Conservation (phyloP, 1,139 yeast species). For the Taphrina pruni region DNA sequence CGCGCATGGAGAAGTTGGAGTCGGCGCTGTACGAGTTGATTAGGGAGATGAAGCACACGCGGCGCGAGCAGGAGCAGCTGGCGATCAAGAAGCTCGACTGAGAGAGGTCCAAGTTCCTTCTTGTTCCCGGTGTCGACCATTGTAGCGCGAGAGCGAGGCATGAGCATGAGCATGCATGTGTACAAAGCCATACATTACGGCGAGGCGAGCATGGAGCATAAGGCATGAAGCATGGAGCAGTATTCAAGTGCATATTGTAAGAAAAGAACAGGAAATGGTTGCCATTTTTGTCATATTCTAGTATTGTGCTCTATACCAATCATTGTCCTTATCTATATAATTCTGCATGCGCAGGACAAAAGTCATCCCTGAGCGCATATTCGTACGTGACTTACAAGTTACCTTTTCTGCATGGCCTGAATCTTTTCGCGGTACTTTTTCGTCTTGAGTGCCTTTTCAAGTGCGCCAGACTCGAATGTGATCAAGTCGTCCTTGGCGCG, state of each 20-base stretch:
- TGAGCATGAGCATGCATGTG: too few relatives aligned
- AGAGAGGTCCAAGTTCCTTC: too few relatives aligned
- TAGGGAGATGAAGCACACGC: conserved; percentile 6
- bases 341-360: too few relatives aligned
- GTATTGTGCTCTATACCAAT: background rate
- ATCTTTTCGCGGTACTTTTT: conserved; percentile 16
- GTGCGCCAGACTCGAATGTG: conserved; percentile 10
- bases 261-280: too few relatives aligned
- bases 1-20: conserved; percentile 24
- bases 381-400: too few relatives aligned
- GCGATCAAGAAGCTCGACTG: background rate
- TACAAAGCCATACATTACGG: too few relatives aligned
- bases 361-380: too few relatives aligned
- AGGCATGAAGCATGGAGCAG: too few relatives aligned
- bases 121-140: background rate
- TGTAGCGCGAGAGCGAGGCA: conserved; percentile 3
- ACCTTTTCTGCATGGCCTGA: conserved; percentile 26
- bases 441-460: conserved; percentile 2
- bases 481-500: conserved; percentile 13
- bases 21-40: conserved; percentile 14
- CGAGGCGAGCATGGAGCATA: too few relatives aligned
- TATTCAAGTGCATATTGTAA: too few relatives aligned
- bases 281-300: background rate
- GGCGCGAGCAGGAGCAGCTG: background rate
- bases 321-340: background rate